Conservation (phyloP, 2,329 filamentous ascomycete species). For the Talaromyces sp. region DNA sequence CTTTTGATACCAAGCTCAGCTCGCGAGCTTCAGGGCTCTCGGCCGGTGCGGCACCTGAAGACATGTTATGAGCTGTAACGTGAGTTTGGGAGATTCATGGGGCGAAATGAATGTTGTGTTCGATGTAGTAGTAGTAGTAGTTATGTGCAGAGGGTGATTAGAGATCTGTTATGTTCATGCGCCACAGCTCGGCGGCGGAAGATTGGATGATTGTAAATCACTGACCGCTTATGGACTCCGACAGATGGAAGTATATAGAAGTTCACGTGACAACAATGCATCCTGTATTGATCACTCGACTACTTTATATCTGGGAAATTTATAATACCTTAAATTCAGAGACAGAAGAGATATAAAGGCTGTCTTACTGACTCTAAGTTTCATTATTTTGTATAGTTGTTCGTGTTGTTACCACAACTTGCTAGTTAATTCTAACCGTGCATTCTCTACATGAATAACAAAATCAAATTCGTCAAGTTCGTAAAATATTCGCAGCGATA, state of each 20-base stretch:
- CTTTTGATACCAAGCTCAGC: slow-evolving; percentile 74
- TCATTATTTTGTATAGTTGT: no score
- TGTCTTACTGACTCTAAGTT: no score
- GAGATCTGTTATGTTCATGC: background rate
- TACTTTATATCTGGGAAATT: no score
- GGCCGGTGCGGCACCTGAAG: slow-evolving; percentile 24
- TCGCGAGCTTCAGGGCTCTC: slow-evolving; percentile 56
- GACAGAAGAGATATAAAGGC: no score
- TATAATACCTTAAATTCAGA: no score
- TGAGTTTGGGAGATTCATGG: background rate
- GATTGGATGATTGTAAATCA: slow-evolving; percentile 1
- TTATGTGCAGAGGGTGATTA: background rate
- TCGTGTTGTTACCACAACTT: no score
- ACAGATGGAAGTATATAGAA: slow-evolving; percentile 9
- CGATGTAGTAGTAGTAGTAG: background rate
- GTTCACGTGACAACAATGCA: background rate
- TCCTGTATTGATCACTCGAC: background rate
- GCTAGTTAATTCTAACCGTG: no score
- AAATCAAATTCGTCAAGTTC: background rate
- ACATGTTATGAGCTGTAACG: slow-evolving; percentile 23
- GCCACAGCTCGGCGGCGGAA: background rate
- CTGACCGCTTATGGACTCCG: slow-evolving; percentile 4
- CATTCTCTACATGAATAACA: background rate
- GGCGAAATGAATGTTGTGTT: background rate
- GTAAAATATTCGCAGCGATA: background rate